Base-by-base conservation (phyloP, 1,139 yeast genomes). In the Geotrichum carabidarum region DNA sequence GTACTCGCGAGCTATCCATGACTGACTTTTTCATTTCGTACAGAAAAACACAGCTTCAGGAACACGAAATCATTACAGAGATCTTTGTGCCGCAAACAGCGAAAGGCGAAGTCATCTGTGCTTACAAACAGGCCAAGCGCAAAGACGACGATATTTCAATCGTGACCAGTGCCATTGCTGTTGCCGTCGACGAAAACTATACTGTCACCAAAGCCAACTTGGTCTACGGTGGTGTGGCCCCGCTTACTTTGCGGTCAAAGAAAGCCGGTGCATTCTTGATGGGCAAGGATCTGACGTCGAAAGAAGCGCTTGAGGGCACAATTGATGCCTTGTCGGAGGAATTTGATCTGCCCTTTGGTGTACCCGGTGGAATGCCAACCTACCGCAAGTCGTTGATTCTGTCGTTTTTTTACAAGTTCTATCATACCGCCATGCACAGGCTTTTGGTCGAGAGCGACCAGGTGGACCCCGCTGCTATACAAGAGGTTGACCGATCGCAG, bases 91-190 rank as follows among this genome's bases (percentile, higher is more conserved):
- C 78, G 1, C 75, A 71, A 53, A 67, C 76, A 1, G 53, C 56
- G 37, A 55, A 55, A 3, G 64, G 68, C 36, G 77, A 75, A 53
- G 68, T 67, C 45, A 71, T 75, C 9, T 68, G 69, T 31, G 64
- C 75, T 4, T 75, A 63, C 64, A 75, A 75, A 60, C 79, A 75
- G 60, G 72, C 76, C 27, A 75, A 75, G 66, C 65, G 79, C 48
- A 75, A 75, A 59, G 79, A 75, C 59, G 79, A 75, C 56, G 79
- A 75, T 63, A 75, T 75, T 51, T 76, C 79, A 9, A 75, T 75
- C 56, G 79, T 75, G 12, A 74, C 78, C 9, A 68, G 74, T 1
- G 73, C 76, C 52, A 57, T 73, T 53, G 57, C 71, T 22, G 55
- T 69, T 50, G 57, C 58, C 8, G 59, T 63, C 22, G 63, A 59